Percentiles rank a stretch among this genome's conserved stretches.
These are phyloP conservation scores for Ampelocalamus luodianensis DNA, from an alignment of 176 grass and related monocot genomes.

Conservation along the genomic window DNA sequence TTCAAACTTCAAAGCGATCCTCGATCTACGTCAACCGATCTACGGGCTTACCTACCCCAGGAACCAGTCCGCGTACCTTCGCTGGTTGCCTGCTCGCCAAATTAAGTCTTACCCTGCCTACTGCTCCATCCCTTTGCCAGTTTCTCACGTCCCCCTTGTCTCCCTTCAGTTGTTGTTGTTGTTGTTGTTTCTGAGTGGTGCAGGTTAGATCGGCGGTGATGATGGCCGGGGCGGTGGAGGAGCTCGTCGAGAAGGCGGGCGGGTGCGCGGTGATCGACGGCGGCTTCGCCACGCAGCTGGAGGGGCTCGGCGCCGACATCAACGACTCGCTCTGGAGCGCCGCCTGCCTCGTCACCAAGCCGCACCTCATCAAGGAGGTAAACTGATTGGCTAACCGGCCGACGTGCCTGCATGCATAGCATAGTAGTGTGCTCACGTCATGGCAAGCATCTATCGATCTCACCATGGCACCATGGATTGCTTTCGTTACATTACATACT, in stretches of 20 bases:
- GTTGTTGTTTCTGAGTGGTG: not conserved
- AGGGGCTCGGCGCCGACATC: conserved; percentile 82
- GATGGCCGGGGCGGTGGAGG: conserved; percentile 51
- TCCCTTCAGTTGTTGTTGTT: not conserved
- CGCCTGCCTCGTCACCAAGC: conserved; percentile 69
- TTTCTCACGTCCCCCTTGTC: not conserved
- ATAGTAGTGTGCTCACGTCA: not conserved
- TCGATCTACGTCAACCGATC: not conserved
- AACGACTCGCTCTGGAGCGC: conserved; percentile 89
- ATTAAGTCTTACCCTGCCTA: conserved; percentile 40
- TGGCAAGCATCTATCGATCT: not conserved
- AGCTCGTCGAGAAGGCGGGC: conserved; percentile 59
- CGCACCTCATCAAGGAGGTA: conserved; percentile 77
- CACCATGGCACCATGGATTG: conserved; percentile 4
- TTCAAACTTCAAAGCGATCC: conserved; percentile 10
- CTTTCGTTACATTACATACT: not conserved
- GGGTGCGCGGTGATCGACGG: conserved; percentile 88
- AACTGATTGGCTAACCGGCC: not conserved
- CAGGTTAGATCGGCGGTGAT: not conserved
- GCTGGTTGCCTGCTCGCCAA: conserved; percentile 7
- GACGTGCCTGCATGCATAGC: not conserved
- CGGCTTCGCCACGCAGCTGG: conserved; percentile 83
- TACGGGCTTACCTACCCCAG: conserved; percentile 47
- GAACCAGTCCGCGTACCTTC: conserved; percentile 48
- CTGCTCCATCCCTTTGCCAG: not conserved